Evolutionary conservation across 176 grass and related monocot species (phyloP).

Genomic region (Bolboschoenus planiculmis): DNA sequence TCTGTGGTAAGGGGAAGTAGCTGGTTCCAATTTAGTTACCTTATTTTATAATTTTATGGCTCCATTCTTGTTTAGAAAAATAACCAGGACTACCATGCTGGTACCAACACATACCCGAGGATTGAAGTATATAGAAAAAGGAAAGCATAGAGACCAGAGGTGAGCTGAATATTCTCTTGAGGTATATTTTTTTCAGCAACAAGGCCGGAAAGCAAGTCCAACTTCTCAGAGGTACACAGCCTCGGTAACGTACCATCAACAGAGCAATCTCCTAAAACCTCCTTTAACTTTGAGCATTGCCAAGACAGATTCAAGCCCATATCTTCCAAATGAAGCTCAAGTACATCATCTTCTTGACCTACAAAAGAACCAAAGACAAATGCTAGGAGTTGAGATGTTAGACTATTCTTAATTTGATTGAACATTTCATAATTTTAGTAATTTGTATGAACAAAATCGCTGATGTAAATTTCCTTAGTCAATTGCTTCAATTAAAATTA

Average conservation of each 20-base stretch:
- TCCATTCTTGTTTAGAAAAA: neutral
- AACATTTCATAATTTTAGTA: neutral
- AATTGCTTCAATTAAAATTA: neutral
- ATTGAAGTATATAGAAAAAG: conserved; percentile 80
- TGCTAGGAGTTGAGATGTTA: neutral
- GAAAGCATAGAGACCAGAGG: conserved; percentile 51
- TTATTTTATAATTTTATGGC: neutral
- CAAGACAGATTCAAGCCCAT: conserved; percentile 51
- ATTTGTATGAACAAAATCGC: neutral
- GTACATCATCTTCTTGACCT: conserved; percentile 16
- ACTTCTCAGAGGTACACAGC: conserved; percentile 28
- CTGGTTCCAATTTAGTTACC: neutral
- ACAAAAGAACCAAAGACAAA: neutral
- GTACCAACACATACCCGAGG: conserved; percentile 35
- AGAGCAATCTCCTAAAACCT: conserved; percentile 23
- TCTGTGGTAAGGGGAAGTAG: neutral
- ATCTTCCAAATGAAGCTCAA: conserved; percentile 65
- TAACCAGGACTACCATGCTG: neutral
- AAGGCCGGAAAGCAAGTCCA: conserved; percentile 30
- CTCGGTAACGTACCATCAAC: neutral
- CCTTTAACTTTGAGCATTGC: conserved; percentile 39
- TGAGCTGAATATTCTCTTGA: conserved; percentile 61
- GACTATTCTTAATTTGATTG: neutral
- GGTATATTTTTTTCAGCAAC: conserved; percentile 45
- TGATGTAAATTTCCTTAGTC: neutral